phyloP scores from a whole-genome alignment of 2,329 filamentous ascomycete species.

The Calycina herbarum region DNA sequence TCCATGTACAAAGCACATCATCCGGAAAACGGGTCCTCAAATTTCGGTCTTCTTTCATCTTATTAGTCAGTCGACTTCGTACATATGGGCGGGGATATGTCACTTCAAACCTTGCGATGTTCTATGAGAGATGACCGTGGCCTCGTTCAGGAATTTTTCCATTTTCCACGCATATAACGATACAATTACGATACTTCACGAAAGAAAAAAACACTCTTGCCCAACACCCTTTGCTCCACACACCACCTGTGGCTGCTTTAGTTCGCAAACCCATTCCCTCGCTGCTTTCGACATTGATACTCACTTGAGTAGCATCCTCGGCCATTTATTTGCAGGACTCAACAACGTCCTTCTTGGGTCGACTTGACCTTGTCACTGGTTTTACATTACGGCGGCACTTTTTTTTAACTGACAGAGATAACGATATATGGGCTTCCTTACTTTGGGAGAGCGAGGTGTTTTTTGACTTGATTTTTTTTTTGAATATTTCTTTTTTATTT shows the following conservation, averaged over 20 bases:
- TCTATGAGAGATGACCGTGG: constrained; percentile 6
- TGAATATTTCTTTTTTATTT: neutral
- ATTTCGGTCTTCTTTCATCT: neutral
- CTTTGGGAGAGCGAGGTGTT: neutral
- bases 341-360: neutral
- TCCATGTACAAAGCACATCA: constrained; percentile 15
- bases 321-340: neutral
- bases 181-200: constrained; percentile 8
- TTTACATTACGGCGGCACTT: neutral
- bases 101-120: constrained; percentile 5
- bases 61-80: constrained; percentile 5
- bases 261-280: neutral
- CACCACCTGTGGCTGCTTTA: neutral
- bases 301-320: neutral
- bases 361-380: neutral
- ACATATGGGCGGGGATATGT: constrained; percentile 16
- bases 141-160: neutral
- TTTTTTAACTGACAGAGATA: neutral
- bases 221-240: neutral
- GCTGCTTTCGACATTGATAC: neutral
- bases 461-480: neutral
- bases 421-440: constrained; percentile 3
- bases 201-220: neutral
- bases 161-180: constrained; percentile 9
- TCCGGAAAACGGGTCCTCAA: neutral